Conservation (phyloP, 2,329 filamentous ascomycete species). For the Aspergillus sp. region DNA sequence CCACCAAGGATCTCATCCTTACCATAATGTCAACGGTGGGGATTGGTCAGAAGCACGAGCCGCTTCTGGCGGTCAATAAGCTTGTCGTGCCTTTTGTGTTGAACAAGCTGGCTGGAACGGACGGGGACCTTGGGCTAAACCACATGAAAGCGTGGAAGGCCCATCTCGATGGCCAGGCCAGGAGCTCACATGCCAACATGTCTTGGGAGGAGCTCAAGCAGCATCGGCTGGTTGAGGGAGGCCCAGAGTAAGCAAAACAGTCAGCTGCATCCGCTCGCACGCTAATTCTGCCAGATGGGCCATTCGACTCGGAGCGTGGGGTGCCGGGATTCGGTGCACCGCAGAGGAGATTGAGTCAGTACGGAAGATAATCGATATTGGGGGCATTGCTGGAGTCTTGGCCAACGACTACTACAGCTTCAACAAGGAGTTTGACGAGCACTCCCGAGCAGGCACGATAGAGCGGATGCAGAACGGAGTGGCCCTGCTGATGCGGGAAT, state of each 20-base stretch:
- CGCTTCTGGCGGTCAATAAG: background rate
- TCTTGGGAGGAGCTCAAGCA: background rate
- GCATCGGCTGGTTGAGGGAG: background rate
- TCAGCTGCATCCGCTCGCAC: background rate
- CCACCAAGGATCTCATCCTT: background rate
- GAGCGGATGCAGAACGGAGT: slow-evolving; percentile 3
- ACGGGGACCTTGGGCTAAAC: background rate
- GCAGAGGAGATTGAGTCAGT: background rate
- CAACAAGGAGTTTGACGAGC: slow-evolving; percentile 3
- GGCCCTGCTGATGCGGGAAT: slow-evolving; percentile 2
- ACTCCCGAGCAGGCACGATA: background rate
- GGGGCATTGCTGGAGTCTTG: background rate
- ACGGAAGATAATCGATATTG: background rate
- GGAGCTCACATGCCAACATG: background rate
- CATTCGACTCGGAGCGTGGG: background rate
- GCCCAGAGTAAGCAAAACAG: background rate
- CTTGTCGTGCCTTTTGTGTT: background rate
- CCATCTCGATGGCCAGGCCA: background rate
- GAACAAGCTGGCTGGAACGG: background rate
- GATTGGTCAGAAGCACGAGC: background rate
- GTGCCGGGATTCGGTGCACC: background rate
- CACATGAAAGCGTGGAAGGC: background rate
- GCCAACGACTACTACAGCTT: slow-evolving; percentile 7
- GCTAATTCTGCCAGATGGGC: background rate
- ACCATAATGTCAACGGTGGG: background rate